Evolutionary conservation across 164 flowering plant species (phyloP).

Genomic region (Platanus orientalis): DNA sequence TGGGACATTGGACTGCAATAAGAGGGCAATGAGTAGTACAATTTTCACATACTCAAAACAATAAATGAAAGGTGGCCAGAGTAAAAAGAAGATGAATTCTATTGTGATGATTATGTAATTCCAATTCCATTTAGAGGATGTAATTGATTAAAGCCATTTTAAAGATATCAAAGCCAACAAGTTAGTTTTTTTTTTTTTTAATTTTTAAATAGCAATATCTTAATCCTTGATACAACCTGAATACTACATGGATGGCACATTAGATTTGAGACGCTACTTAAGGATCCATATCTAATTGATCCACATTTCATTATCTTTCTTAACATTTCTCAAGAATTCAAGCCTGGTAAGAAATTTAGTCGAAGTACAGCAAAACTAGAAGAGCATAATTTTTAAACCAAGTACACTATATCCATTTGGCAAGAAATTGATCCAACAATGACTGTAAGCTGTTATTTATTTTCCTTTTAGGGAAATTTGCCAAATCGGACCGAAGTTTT

Average conservation of each 20-base stretch:
- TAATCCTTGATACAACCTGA: neutral
- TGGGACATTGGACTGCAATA: constrained; percentile 46
- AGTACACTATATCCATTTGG: neutral
- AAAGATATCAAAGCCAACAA: neutral
- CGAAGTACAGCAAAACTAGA: neutral
- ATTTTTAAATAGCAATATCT: neutral
- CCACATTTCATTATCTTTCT: neutral
- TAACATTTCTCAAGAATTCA: neutral
- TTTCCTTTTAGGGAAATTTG: no score
- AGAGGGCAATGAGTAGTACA: constrained; percentile 27
- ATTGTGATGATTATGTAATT: no score
- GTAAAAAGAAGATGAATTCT: neutral
- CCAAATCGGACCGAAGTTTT: no score
- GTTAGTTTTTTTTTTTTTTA: neutral
- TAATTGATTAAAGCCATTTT: neutral
- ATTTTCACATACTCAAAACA: no score
- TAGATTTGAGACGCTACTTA: neutral
- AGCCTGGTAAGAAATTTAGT: neutral
- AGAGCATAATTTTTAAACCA: constrained; percentile 1
- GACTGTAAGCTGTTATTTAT: constrained; percentile 6
- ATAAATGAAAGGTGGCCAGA: neutral
- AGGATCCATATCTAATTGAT: neutral
- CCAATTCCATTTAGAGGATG: no score
- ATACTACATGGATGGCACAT: neutral
- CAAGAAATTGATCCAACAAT: neutral